Evolutionary conservation across 1,139 yeast genomes (phyloP).

Genomic region (Yamadazyma membranifaciens): DNA sequence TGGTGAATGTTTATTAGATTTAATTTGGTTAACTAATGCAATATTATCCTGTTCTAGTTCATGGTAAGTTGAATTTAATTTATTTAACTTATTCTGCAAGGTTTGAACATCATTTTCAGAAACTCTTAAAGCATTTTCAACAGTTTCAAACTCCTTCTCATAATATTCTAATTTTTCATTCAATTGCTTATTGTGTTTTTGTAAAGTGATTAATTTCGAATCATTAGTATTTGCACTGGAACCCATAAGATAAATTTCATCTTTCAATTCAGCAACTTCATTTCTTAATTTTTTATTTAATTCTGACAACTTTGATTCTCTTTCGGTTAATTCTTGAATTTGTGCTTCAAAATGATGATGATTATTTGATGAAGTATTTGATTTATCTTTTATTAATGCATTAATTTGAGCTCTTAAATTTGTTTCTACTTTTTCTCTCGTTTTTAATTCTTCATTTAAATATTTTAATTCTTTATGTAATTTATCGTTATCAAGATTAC

Average conservation of each 20-base stretch:
- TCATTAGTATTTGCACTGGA: slow-evolving; percentile 15
- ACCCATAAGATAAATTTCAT: slow-evolving; percentile 19
- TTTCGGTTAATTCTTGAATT: slow-evolving; percentile 18
- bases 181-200: slow-evolving; percentile 21
- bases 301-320: slow-evolving; percentile 17
- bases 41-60: slow-evolving; percentile 21
- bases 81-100: slow-evolving; percentile 12
- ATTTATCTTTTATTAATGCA: slow-evolving; percentile 18
- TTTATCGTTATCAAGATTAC: slow-evolving; percentile 10
- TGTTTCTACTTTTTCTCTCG: slow-evolving; percentile 22
- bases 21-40: slow-evolving; percentile 9
- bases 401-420: slow-evolving; percentile 24
- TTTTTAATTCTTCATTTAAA: slow-evolving; percentile 20
- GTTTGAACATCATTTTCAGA: slow-evolving; percentile 14
- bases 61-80: slow-evolving; percentile 12
- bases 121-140: slow-evolving; percentile 21
- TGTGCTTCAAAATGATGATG: slow-evolving; percentile 17
- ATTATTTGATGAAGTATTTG: slow-evolving; percentile 12
- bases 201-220: slow-evolving; percentile 10
- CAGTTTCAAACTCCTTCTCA: slow-evolving; percentile 25
- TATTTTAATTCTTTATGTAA: slow-evolving; percentile 16
- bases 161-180: slow-evolving; percentile 25
- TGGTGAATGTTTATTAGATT: slow-evolving; percentile 13
- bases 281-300: slow-evolving; percentile 19
- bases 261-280: slow-evolving; percentile 21